Conservation (phyloP, 371 early-diverging fungal genomes). For the Rhizopus stolonifer region DNA sequence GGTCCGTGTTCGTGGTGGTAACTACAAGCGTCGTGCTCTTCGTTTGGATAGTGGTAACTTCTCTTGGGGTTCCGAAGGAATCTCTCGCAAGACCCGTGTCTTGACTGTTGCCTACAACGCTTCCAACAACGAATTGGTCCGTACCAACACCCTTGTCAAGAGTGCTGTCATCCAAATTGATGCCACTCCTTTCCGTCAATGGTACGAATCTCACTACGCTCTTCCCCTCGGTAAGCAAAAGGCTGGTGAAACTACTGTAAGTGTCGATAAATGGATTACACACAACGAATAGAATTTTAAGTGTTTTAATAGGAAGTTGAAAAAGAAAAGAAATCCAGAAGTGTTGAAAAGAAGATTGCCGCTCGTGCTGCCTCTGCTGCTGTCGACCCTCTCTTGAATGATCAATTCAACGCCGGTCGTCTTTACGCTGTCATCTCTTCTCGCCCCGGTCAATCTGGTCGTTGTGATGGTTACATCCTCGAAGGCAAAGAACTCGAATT, state of each 20-base stretch:
- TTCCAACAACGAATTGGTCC: slow-evolving; percentile 99
- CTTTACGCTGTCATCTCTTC: slow-evolving; percentile 94
- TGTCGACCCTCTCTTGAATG: slow-evolving; percentile 88
- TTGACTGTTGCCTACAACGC: slow-evolving; percentile 99
- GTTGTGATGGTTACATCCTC: slow-evolving; percentile 98
- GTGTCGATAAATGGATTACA: too few relatives aligned
- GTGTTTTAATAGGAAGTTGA: slow-evolving; percentile 61
- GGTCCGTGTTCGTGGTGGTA: slow-evolving; percentile 98
- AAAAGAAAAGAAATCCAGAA: slow-evolving; percentile 85
- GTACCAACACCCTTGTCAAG: slow-evolving; percentile 99
- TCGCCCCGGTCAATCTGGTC: slow-evolving; percentile 99
- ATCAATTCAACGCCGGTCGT: slow-evolving; percentile 96
- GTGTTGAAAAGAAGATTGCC: slow-evolving; percentile 86
- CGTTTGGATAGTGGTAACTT: slow-evolving; percentile 98
- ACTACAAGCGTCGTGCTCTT: slow-evolving; percentile 98
- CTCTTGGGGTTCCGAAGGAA: slow-evolving; percentile 95
- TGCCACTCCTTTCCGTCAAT: slow-evolving; percentile 98
- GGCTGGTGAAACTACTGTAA: slow-evolving; percentile 59
- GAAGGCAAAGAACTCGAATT: slow-evolving; percentile 99
- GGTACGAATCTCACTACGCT: slow-evolving; percentile 97
- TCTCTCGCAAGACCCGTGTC: slow-evolving; percentile 96
- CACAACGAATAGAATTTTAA: too few relatives aligned
- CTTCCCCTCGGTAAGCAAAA: slow-evolving; percentile 86
- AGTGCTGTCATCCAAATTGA: slow-evolving; percentile 98
- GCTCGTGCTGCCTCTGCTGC: slow-evolving; percentile 80